A percentile compares a stretch with the other conserved stretches of the same genome.
Evolutionary conservation across 2,329 filamentous ascomycete genomes (phyloP).

Genomic region (Teratosphaeria zuluensis): DNA sequence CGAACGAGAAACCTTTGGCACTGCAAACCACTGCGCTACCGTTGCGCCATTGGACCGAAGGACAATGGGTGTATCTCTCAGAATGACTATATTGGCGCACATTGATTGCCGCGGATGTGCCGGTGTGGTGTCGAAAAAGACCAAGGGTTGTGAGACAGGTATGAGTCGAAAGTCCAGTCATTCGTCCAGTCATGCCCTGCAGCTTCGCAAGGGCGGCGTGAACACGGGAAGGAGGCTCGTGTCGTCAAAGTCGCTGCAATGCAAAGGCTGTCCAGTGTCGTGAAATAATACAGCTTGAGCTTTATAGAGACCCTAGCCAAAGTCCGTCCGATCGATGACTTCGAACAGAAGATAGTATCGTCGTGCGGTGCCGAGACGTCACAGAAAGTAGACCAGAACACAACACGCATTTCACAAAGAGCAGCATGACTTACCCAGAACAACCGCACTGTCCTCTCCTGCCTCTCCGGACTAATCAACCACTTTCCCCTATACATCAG

Average conservation of each 20-base stretch:
- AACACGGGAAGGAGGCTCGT: too few species aligned
- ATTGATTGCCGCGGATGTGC: not conserved
- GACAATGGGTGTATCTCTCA: not conserved
- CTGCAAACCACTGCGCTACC: not conserved
- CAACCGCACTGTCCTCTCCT: constrained; percentile 23
- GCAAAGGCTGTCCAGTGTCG: too few species aligned
- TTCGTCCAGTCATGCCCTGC: not conserved
- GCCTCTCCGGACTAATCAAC: constrained; percentile 32
- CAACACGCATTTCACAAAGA: not conserved
- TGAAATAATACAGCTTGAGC: not conserved
- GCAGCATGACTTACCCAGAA: constrained; percentile 22
- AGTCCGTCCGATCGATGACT: not conserved
- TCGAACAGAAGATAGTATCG: not conserved
- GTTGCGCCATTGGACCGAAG: not conserved
- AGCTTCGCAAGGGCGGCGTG: not conserved
- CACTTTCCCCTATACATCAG: constrained; percentile 27
- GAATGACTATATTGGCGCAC: not conserved
- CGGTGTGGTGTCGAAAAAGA: not conserved
- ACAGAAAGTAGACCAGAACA: not conserved
- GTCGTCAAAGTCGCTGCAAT: too few species aligned
- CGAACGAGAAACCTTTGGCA: constrained; percentile 1
- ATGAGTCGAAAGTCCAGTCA: not conserved
- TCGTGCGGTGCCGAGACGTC: not conserved
- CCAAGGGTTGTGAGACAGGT: not conserved
- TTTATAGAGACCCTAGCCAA: not conserved